These are phyloP conservation scores for Diplosphaera chodatii DNA, from an alignment of 139 green algal species.

Conservation along the genomic window DNA sequence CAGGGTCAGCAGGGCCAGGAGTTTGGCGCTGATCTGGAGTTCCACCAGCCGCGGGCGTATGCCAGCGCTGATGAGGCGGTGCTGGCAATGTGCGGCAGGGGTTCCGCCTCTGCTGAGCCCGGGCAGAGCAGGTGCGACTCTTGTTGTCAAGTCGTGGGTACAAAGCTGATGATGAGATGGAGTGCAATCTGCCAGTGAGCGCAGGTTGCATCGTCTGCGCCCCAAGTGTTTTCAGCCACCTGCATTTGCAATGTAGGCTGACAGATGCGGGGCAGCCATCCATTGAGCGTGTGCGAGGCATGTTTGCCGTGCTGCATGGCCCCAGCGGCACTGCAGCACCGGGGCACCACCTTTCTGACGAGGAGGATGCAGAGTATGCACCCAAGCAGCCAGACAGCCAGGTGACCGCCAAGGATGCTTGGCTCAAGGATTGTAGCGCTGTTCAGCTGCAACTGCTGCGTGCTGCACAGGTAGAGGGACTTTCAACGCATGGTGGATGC, in stretches of 20 bases:
- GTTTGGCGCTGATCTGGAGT: slow-evolving; percentile 4
- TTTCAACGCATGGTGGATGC: too few relatives aligned
- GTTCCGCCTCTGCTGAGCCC: background rate
- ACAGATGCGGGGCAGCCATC: slow-evolving; percentile 12
- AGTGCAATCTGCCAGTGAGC: too few relatives aligned
- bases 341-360: background rate
- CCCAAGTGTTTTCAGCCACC: too few relatives aligned
- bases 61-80: slow-evolving; percentile 3
- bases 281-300: background rate
- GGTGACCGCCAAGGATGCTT: background rate
- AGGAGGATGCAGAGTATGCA: background rate
- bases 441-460: too few relatives aligned
- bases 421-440: too few relatives aligned
- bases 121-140: background rate
- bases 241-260: background rate
- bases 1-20: background rate
- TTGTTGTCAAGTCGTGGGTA: too few relatives aligned
- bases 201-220: too few relatives aligned
- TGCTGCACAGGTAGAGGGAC: too few relatives aligned
- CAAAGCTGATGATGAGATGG: too few relatives aligned
- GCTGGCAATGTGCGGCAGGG: slow-evolving; percentile 4
- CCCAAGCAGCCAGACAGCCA: slow-evolving; percentile 14
- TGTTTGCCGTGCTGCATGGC: background rate
- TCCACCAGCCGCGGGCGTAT: background rate
- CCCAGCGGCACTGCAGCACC: background rate